Evolutionary conservation across 148 eudicot species (phyloP), one percentile per base, ranked within the genome.

Genomic region (Rhododendron henanense): DNA sequence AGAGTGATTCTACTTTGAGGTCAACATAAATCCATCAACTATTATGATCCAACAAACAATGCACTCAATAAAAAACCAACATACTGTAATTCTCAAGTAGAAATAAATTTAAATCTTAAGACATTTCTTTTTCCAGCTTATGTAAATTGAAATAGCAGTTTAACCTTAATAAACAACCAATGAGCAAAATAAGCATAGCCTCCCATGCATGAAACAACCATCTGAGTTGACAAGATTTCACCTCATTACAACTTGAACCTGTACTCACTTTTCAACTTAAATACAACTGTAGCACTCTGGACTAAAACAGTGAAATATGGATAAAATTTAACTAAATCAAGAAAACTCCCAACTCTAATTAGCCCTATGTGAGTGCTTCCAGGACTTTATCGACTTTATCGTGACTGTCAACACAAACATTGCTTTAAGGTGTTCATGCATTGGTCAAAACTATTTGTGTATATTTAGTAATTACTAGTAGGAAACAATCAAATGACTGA

Each of bases 101-200:
- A 31, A 82, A 23, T n/a, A 50, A 63, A 63, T 41, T 51, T 9
- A 0, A 55, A 35, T 18, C 47, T 69, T 35, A 69, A 19, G 33
- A 13, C n/a, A 41, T 63, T 28, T 63, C 74, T n/a, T 83, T 1
- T 61, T 19, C 50, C 10, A 83, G 76, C 75, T 83, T 50, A 41
- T 23, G 7, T 18, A 6, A 23, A 69, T 69, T 5, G 14, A 67
- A 41, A 59, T 83, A 65, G 33, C 10, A 61, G 35, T 63, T 44
- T n/a, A 50, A 79, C 11, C 35, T 48, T 74, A 35, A 84, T 73
- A 31, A 33, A 71, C 63, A n/a, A 33, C 80, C 19, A 74, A 15
- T 50, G 35, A 73, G 85, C 23, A 74, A 75, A 74, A 84, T 41
- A 19, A 84, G 51, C 15, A 84, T 4, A 37, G 39, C 80, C 31